phyloP scores from a whole-genome alignment of 441 rosid genomes.

The Erysimum cheiri region DNA sequence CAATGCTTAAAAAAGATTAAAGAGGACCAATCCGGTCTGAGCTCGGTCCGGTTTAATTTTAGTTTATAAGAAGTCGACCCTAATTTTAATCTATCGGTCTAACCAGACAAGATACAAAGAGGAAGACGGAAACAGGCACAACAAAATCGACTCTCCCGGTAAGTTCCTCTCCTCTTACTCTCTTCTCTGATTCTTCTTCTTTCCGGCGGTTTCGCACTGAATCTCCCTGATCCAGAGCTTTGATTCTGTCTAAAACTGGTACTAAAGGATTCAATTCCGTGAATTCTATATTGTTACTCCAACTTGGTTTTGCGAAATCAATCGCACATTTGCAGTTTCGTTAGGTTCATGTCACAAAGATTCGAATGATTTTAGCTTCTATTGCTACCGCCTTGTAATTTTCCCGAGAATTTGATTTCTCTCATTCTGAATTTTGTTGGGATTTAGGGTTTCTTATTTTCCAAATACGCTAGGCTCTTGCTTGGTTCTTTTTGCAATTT shows the following conservation, averaged over 20 bases:
- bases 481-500: conserved; percentile 10
- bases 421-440: background rate
- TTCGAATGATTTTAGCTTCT: conserved; percentile 7
- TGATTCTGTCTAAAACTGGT: background rate
- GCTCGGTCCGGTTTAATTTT: conserved; percentile 5
- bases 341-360: background rate
- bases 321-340: conserved; percentile 15
- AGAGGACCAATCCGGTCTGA: conserved; percentile 30
- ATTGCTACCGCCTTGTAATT: background rate
- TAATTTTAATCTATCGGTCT: background rate
- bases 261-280: background rate
- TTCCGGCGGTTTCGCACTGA: background rate
- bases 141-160: conserved; percentile 28
- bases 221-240: background rate
- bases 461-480: background rate
- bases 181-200: background rate
- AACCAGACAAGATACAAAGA: conserved; percentile 1
- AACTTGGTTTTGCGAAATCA: conserved; percentile 23
- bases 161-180: conserved; percentile 16
- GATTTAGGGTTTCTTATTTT: conserved; percentile 30
- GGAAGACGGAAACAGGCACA: background rate
- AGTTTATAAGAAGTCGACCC: background rate
- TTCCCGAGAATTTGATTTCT: conserved; percentile 14
- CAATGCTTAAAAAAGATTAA: too few species aligned
- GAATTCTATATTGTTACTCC: background rate